These are phyloP conservation scores for Nicotiana obtusifolia DNA, from an alignment of 257 asterid species.

Conservation along the genomic window DNA sequence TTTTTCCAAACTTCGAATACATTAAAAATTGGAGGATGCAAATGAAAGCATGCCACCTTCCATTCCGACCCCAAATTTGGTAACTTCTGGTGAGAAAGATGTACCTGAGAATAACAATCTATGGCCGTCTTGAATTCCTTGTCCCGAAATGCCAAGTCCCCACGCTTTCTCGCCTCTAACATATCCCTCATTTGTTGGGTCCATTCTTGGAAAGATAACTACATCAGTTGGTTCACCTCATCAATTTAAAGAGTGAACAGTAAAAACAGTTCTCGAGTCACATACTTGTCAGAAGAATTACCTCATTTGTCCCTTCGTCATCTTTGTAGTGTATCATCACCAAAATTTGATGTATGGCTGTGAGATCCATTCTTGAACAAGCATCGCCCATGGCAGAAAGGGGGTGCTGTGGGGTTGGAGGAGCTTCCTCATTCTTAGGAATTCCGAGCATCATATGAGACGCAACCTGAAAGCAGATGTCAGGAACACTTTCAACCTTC, in stretches of 20 bases:
- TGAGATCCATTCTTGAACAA: constrained; percentile 90
- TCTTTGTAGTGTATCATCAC: constrained; percentile 90
- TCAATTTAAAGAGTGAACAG: not conserved
- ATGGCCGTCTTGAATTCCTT: constrained; percentile 87
- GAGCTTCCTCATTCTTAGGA: constrained; percentile 73
- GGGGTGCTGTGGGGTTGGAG: constrained; percentile 89
- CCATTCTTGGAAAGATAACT: constrained; percentile 99
- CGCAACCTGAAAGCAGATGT: constrained; percentile 50
- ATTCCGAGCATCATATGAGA: constrained; percentile 91
- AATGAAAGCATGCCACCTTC: not conserved
- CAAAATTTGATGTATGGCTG: constrained; percentile 93
- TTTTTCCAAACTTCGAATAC: too few species aligned
- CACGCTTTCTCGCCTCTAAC: constrained; percentile 92
- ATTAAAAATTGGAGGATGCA: not conserved
- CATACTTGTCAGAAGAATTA: constrained; percentile 18
- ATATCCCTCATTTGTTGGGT: constrained; percentile 97
- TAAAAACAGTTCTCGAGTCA: not conserved
- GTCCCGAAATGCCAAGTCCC: constrained; percentile 94
- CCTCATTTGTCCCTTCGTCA: constrained; percentile 94
- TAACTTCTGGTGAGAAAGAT: too few species aligned
- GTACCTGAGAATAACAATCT: constrained; percentile 86
- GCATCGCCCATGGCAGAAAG: constrained; percentile 97
- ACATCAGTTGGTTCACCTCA: constrained; percentile 11
- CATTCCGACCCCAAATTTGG: too few species aligned
- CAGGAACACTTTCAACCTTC: not conserved